Conservation (phyloP, 2,329 filamentous ascomycete genomes). For the Neophaeococcomyces aloes region DNA sequence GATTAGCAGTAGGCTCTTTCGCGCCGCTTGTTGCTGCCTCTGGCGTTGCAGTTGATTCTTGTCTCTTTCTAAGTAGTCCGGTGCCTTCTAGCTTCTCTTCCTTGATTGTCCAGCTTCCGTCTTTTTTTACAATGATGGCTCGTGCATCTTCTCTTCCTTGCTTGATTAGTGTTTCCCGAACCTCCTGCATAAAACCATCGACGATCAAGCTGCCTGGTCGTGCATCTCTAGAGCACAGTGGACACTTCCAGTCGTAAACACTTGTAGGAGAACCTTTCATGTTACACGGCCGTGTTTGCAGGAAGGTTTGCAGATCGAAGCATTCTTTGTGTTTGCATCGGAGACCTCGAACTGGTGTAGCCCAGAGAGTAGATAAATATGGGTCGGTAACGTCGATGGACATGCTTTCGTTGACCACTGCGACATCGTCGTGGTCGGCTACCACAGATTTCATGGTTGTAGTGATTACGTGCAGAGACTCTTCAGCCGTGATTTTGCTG, state of each 20-base stretch:
- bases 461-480: conserved; percentile 49
- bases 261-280: conserved; percentile 32
- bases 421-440: conserved; percentile 53
- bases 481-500: conserved; percentile 33
- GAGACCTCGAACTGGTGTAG: conserved; percentile 59
- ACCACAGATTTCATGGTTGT: conserved; percentile 28
- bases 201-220: conserved; percentile 60
- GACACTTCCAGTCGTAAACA: conserved; percentile 76
- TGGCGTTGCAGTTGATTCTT: neutral
- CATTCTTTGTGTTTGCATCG: conserved; percentile 71
- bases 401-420: conserved; percentile 48
- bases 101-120: conserved; percentile 56
- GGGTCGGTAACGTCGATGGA: conserved; percentile 57
- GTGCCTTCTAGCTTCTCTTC: conserved; percentile 17
- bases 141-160: conserved; percentile 43
- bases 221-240: conserved; percentile 63
- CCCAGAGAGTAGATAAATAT: conserved; percentile 55
- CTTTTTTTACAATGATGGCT: conserved; percentile 51
- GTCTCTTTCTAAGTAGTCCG: neutral
- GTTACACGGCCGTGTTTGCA: conserved; percentile 49
- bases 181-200: conserved; percentile 60
- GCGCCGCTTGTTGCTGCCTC: neutral
- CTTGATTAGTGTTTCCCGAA: conserved; percentile 46
- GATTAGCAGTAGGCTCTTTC: neutral
- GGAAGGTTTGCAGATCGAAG: conserved; percentile 78